Base-by-base conservation (phyloP, 352 stramenopile genomes). In the Globisporangium emineosum region DNA sequence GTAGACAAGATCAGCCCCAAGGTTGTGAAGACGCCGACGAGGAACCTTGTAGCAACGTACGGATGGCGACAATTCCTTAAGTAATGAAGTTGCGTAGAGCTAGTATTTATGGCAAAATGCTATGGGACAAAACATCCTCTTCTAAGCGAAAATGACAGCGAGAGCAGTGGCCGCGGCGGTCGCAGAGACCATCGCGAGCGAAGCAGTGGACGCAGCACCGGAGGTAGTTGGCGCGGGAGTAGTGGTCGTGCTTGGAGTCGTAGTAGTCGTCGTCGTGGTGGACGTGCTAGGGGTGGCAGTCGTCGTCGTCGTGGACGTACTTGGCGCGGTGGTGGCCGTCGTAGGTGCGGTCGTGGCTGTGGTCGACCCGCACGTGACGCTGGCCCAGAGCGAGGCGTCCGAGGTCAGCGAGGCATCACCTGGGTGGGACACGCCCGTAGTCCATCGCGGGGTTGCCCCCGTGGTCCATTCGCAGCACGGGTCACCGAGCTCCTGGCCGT, bases 401-500 rank as follows among this genome's bases (percentile, higher is more conserved):
- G 70, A 74, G 21, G 62, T 77, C 60, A 55, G 69, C 13, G 40
- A 60, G 0, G 60, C 42, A 37, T 72, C 47, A 21, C 64, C 66
- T 21, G 69, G 69, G 42, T 75, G 47, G 13, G 60, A 65, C 15
- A 67, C 35, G 37, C 66, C 66, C 9, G 23, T 55, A n/a, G 29
- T 43, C 45, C 66, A 72, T 19, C 69, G 69, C 17, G 52, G 27
- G 60, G 54, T 71, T 19, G 70, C 60, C n/a, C 29, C 25, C 25
- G 32, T 27, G 15, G 63, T 37, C 64, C 64, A 63, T 49, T 78
- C 64, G n/a, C 79, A 89, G 66, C 72, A 69, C 25, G 79, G 80
- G 56, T 89, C 79, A 6, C 79, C 79, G 17, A 89, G 71, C 59
- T 89, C 79, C 52, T 84, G 54, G 9, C 79, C 79, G 64, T 89